Evolutionary conservation across 352 stramenopile species (phyloP).

Genomic region (Globisporangium cederbergense): DNA sequence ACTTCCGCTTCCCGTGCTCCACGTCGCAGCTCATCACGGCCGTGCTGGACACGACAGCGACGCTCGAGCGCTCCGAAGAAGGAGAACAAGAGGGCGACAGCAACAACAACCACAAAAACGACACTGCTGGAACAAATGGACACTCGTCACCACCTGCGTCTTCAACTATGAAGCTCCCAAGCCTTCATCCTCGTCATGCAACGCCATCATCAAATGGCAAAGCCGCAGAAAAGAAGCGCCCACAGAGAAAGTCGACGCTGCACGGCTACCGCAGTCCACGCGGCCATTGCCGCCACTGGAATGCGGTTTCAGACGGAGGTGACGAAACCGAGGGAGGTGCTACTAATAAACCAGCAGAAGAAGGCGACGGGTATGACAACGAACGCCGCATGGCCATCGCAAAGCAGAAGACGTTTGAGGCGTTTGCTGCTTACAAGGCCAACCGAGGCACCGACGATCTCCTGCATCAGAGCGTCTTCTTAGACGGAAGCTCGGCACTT

Average conservation of each 20-base stretch:
- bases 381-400: slow-evolving; percentile 34
- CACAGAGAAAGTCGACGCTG: slow-evolving; percentile 16
- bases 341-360: neutral
- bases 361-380: slow-evolving; percentile 9
- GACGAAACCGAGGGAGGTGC: neutral
- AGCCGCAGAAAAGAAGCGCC: slow-evolving; percentile 6
- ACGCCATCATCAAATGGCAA: neutral
- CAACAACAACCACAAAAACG: neutral
- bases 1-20: slow-evolving; percentile 64
- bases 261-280: slow-evolving; percentile 49
- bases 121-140: neutral
- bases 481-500: slow-evolving; percentile 6
- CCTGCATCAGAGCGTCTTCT: slow-evolving; percentile 6
- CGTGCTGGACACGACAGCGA: slow-evolving; percentile 50
- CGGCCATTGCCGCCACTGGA: slow-evolving; percentile 51
- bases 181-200: neutral
- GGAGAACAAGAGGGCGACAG: neutral
- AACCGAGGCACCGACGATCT: slow-evolving; percentile 38
- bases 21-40: slow-evolving; percentile 43
- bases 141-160: neutral
- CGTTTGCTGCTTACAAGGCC: slow-evolving; percentile 43
- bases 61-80: slow-evolving; percentile 30
- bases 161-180: neutral
- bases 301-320: slow-evolving; percentile 44
- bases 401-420: slow-evolving; percentile 45